Evolutionary conservation across 2,329 filamentous ascomycete species (phyloP).

Genomic region (Penicillium sp.): DNA sequence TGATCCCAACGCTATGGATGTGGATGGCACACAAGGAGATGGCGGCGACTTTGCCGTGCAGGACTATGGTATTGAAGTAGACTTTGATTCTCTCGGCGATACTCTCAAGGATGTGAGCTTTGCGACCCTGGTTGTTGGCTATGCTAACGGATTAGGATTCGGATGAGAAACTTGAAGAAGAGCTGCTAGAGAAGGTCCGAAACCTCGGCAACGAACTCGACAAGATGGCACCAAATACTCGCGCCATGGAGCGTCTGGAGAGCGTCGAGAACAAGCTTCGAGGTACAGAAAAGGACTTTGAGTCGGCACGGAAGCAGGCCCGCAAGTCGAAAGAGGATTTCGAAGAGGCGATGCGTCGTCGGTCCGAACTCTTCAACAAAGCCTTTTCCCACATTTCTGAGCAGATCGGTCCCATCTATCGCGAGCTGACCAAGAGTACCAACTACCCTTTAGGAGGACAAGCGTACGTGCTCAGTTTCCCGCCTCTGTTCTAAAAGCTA

Average conservation of each 20-base stretch:
- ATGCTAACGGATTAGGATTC: constrained; percentile 58
- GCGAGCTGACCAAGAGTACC: constrained; percentile 86
- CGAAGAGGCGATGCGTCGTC: constrained; percentile 77
- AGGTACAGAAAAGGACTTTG: constrained; percentile 85
- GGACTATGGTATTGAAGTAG: constrained; percentile 88
- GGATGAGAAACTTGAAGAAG: constrained; percentile 73
- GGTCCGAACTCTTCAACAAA: constrained; percentile 91
- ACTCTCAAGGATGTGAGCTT: constrained; percentile 75
- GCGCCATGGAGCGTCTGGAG: constrained; percentile 88
- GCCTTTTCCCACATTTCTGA: constrained; percentile 94
- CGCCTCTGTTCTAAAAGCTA: neutral
- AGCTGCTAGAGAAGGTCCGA: constrained; percentile 77
- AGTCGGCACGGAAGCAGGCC: constrained; percentile 76
- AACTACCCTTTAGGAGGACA: constrained; percentile 92
- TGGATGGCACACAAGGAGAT: constrained; percentile 67
- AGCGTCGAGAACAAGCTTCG: constrained; percentile 82
- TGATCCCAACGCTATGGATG: constrained; percentile 89
- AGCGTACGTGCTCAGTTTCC: constrained; percentile 48
- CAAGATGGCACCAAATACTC: constrained; percentile 96
- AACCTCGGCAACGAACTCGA: constrained; percentile 79
- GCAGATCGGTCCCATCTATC: constrained; percentile 92
- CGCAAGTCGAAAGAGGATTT: constrained; percentile 82
- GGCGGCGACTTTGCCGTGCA: constrained; percentile 66
- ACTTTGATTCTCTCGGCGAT: constrained; percentile 81
- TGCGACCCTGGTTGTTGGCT: too few relatives aligned